Conservation (phyloP, 495 filamentous ascomycete genomes). For the Penicillium malachiteum region DNA sequence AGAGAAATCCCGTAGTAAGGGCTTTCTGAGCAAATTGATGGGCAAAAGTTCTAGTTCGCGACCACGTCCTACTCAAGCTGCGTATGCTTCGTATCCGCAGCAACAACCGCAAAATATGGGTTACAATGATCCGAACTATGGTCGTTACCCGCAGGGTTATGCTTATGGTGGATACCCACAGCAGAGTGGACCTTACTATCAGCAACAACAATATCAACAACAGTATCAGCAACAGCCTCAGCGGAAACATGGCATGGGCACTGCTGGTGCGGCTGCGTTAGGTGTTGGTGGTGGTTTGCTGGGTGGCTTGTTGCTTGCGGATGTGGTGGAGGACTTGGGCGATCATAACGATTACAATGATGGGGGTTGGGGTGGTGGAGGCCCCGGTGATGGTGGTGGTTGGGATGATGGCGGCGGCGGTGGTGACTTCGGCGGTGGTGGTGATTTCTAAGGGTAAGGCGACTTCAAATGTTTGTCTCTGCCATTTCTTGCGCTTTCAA, state of each 20-base stretch:
- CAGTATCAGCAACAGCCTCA: conserved; percentile 40
- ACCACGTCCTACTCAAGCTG: conserved; percentile 20
- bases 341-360: conserved; percentile 48
- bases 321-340: conserved; percentile 56
- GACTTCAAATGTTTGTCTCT: conserved; percentile 5
- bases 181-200: conserved; percentile 31
- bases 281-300: conserved; percentile 75
- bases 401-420: conserved; percentile 45
- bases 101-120: conserved; percentile 22
- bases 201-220: conserved; percentile 22
- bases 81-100: conserved; percentile 24
- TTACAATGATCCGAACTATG: conserved; percentile 33
- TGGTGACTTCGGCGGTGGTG: conserved; percentile 45
- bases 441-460: conserved; percentile 49
- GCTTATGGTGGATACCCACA: conserved; percentile 40
- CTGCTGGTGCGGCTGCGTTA: conserved; percentile 68
- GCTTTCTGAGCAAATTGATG: conserved; percentile 51
- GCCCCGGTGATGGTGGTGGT: conserved; percentile 17
- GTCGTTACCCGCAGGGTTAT: conserved; percentile 30
- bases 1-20: conserved; percentile 34
- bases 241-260: conserved; percentile 56
- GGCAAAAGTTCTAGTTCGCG: conserved; percentile 35
- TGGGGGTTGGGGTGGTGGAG: conserved; percentile 48
- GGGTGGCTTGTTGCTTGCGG: conserved; percentile 66
- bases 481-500: no score